Conservation (phyloP, 2,329 filamentous ascomycete species). For the Zelopaecilomyces penicillatus region DNA sequence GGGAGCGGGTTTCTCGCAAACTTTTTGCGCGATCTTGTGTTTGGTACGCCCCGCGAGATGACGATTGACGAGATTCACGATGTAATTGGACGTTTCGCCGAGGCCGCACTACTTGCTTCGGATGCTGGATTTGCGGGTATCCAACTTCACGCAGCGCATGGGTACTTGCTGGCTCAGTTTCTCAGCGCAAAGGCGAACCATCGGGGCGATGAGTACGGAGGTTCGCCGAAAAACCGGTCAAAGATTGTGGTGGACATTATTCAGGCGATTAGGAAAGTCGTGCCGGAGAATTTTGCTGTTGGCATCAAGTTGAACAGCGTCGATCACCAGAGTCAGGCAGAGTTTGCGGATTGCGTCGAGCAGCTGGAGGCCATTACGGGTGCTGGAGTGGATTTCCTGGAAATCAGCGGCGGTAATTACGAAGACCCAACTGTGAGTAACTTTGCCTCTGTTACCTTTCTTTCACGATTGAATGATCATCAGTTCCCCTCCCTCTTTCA, state of each 20-base stretch:
- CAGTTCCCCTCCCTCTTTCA: too few species aligned
- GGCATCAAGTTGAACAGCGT: slow-evolving; percentile 50
- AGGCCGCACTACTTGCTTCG: slow-evolving; percentile 38
- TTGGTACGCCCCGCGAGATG: slow-evolving; percentile 51
- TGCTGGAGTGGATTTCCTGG: slow-evolving; percentile 55
- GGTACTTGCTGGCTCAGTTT: slow-evolving; percentile 51
- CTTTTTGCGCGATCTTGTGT: slow-evolving; percentile 26
- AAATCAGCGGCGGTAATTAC: slow-evolving; percentile 57
- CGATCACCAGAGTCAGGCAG: slow-evolving; percentile 41
- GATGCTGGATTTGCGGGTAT: slow-evolving; percentile 39
- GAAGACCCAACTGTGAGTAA: slow-evolving; percentile 38
- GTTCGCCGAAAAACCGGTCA: slow-evolving; percentile 37
- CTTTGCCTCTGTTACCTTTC: slow-evolving; percentile 1
- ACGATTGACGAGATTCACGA: slow-evolving; percentile 42
- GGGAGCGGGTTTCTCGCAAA: slow-evolving; percentile 28
- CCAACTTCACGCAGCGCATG: slow-evolving; percentile 43
- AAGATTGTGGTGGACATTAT: slow-evolving; percentile 44
- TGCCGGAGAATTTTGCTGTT: slow-evolving; percentile 36
- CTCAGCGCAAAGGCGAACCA: slow-evolving; percentile 40
- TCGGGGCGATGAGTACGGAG: slow-evolving; percentile 48
- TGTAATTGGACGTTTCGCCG: slow-evolving; percentile 44
- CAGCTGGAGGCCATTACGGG: slow-evolving; percentile 44
- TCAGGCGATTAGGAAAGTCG: slow-evolving; percentile 29
- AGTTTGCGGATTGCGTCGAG: slow-evolving; percentile 44
- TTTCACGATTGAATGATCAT: not conserved